Evolutionary conservation across 768 basidiomycete genomes (phyloP).

Genomic region (Hydnomerulius pinastri): DNA sequence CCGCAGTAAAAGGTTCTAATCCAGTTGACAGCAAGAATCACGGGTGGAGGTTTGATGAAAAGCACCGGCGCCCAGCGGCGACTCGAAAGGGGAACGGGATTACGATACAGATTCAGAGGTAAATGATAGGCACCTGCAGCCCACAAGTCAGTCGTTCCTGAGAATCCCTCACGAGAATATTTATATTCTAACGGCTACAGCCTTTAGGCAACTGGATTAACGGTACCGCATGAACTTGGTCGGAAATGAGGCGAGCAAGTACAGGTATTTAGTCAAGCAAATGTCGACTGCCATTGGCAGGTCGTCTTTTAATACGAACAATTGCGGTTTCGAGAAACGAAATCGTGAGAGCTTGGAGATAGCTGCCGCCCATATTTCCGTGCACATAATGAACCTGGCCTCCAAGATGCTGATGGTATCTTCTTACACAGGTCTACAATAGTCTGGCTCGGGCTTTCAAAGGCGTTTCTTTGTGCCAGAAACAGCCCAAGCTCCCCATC

Average conservation of each 20-base stretch:
- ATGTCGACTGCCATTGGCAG: neutral
- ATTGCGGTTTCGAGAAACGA: neutral
- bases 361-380: neutral
- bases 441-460: no score
- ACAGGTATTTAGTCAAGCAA: neutral
- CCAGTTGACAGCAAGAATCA: neutral
- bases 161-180: slow-evolving; percentile 13
- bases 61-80: neutral
- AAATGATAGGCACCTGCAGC: slow-evolving; percentile 1
- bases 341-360: slow-evolving; percentile 6
- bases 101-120: neutral
- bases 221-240: slow-evolving; percentile 18
- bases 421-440: no score
- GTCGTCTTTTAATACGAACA: slow-evolving; percentile 4
- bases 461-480: neutral
- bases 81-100: neutral
- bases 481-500: neutral
- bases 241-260: slow-evolving; percentile 4
- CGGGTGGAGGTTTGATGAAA: neutral
- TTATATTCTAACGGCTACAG: slow-evolving; percentile 2
- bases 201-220: neutral
- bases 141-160: slow-evolving; percentile 14
- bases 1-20: neutral
- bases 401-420: neutral
- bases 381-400: neutral